Evolutionary conservation across 495 filamentous ascomycete genomes (phyloP).

Genomic region (Pyrenula massariospora): DNA sequence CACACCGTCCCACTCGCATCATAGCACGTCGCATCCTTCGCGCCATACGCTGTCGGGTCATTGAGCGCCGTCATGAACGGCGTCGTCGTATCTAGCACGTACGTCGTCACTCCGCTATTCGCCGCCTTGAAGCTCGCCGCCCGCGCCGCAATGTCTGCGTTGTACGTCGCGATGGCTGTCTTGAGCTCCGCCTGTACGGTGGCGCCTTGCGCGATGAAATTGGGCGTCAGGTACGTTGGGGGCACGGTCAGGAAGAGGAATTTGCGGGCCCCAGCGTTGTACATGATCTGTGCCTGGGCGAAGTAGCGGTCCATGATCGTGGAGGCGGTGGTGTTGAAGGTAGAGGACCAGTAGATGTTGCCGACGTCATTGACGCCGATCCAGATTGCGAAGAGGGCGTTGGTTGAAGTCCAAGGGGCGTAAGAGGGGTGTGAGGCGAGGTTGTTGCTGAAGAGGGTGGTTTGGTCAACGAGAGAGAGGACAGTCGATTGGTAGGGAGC

Average conservation of each 20-base stretch:
- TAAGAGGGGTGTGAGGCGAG: slow-evolving; percentile 24
- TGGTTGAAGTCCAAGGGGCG: slow-evolving; percentile 39
- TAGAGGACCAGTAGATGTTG: slow-evolving; percentile 25
- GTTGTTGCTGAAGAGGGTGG: slow-evolving; percentile 36
- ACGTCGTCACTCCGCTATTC: background rate
- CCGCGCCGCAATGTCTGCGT: background rate
- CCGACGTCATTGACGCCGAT: slow-evolving; percentile 56
- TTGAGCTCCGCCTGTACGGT: background rate
- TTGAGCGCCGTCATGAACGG: slow-evolving; percentile 42
- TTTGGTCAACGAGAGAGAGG: slow-evolving; percentile 45
- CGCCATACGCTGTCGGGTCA: slow-evolving; percentile 31
- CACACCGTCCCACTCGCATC: slow-evolving; percentile 20
- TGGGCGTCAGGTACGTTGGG: slow-evolving; percentile 36
- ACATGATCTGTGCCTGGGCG: slow-evolving; percentile 20
- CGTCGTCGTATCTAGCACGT: slow-evolving; percentile 1
- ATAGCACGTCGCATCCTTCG: slow-evolving; percentile 18
- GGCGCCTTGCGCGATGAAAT: background rate
- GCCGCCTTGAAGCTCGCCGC: slow-evolving; percentile 4
- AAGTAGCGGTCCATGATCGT: slow-evolving; percentile 3
- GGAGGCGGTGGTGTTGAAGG: slow-evolving; percentile 16
- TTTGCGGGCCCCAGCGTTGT: slow-evolving; percentile 48
- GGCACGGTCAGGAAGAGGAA: slow-evolving; percentile 59
- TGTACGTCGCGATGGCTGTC: background rate
- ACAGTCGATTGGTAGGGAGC: slow-evolving; percentile 4
- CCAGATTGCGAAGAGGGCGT: slow-evolving; percentile 51